phyloP scores from a whole-genome alignment of 768 basidiomycete species.

The Mycena haematopus region DNA sequence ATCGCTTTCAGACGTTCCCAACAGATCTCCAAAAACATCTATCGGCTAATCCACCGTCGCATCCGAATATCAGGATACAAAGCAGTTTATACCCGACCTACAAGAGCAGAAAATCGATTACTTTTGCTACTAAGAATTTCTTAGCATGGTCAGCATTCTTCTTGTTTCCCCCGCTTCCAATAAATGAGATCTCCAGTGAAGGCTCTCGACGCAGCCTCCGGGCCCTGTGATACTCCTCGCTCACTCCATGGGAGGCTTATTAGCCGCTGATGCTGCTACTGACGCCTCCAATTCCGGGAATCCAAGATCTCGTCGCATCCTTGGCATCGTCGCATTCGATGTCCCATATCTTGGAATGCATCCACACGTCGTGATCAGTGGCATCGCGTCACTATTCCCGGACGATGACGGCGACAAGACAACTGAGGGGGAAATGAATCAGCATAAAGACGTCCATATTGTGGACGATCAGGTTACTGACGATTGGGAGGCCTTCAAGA shows the following conservation, averaged over 20 bases:
- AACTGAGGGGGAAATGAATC: slow-evolving; percentile 51
- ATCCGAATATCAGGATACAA: slow-evolving; percentile 46
- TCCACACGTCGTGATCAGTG: slow-evolving; percentile 63
- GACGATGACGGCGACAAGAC: slow-evolving; percentile 37
- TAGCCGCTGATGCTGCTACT: slow-evolving; percentile 62
- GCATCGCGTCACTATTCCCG: slow-evolving; percentile 60
- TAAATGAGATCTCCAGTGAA: slow-evolving; percentile 32
- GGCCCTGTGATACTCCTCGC: slow-evolving; percentile 62
- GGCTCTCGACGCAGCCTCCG: slow-evolving; percentile 60
- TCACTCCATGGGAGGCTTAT: slow-evolving; percentile 68
- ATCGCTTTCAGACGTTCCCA: slow-evolving; percentile 53
- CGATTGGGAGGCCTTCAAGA: slow-evolving; percentile 55
- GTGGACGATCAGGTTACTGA: slow-evolving; percentile 54
- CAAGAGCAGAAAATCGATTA: slow-evolving; percentile 61
- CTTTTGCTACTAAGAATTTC: slow-evolving; percentile 57
- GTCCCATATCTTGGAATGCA: slow-evolving; percentile 68
- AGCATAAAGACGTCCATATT: slow-evolving; percentile 47
- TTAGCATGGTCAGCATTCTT: slow-evolving; percentile 53
- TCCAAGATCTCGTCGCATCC: slow-evolving; percentile 46
- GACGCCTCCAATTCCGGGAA: slow-evolving; percentile 42
- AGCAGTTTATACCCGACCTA: slow-evolving; percentile 66
- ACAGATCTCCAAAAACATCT: slow-evolving; percentile 57
- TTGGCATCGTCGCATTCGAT: slow-evolving; percentile 64
- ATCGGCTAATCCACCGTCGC: slow-evolving; percentile 40
- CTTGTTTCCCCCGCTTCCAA: slow-evolving; percentile 1